A percentile compares a stretch with the other conserved stretches of the same genome.
Conservation (phyloP, 129 eudicot genomes). For the Silybum marianum region DNA sequence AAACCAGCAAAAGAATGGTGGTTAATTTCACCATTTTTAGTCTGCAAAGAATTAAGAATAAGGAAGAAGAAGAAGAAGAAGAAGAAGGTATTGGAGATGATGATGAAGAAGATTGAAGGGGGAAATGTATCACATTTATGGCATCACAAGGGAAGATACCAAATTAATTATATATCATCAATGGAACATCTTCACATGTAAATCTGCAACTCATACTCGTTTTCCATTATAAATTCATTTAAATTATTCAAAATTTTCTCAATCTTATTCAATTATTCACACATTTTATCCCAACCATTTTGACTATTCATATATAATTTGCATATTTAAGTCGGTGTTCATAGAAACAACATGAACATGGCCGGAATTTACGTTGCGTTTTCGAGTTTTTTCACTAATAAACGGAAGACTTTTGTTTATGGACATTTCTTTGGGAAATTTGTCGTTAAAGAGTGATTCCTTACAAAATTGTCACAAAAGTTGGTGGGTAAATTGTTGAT, state of each 20-base stretch:
- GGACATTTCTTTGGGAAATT: no score
- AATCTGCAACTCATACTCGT: conserved; percentile 27
- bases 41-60: background rate
- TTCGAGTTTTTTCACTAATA: background rate
- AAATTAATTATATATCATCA: conserved; percentile 34
- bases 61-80: background rate
- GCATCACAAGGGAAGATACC: conserved; percentile 27
- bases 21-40: conserved; percentile 35
- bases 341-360: background rate
- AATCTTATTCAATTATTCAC: conserved; percentile 49
- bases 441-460: no score
- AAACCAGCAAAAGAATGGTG: conserved; percentile 10
- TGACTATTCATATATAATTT: background rate
- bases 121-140: conserved; percentile 21
- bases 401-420: no score
- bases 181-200: conserved; percentile 72
- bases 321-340: background rate
- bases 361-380: background rate
- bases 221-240: conserved; percentile 13
- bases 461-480: no score
- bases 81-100: background rate
- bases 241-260: conserved; percentile 30
- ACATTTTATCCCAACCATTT: conserved; percentile 3
- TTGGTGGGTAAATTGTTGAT: no score
- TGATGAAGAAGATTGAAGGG: conserved; percentile 29